Evolutionary conservation across 805 yeast genomes (phyloP).

Genomic region (Pichia eremophila): DNA sequence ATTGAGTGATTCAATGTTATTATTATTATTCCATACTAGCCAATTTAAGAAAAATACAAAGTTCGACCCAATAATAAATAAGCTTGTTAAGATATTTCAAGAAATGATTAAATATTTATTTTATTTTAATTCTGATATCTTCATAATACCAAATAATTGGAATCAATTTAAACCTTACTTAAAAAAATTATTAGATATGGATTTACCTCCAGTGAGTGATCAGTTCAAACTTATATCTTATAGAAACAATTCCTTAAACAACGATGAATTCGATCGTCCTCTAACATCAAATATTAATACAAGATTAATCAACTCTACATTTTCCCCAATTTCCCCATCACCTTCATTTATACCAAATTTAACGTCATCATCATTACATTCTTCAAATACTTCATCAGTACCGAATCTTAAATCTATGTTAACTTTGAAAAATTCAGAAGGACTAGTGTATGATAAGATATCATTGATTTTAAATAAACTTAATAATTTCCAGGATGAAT

Average conservation of each 20-base stretch:
- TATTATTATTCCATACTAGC: constrained; percentile 13
- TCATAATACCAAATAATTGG: constrained; percentile 61
- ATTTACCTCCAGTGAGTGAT: constrained; percentile 27
- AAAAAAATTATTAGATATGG: constrained; percentile 30
- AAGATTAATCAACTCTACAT: not conserved
- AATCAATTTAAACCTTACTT: constrained; percentile 39
- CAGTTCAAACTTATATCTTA: constrained; percentile 54
- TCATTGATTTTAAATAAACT: constrained; percentile 19
- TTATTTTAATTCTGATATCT: constrained; percentile 45
- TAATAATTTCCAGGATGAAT: constrained; percentile 17
- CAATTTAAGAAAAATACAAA: constrained; percentile 13
- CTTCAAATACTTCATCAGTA: not conserved
- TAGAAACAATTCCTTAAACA: constrained; percentile 63
- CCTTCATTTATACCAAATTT: not conserved
- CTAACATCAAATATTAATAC: not conserved
- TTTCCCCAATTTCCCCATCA: not conserved
- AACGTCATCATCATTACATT: not conserved
- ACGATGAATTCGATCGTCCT: constrained; percentile 28
- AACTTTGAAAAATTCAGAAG: not conserved
- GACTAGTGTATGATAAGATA: constrained; percentile 9
- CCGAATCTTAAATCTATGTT: not conserved
- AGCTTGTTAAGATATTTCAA: constrained; percentile 19
- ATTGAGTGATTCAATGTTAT: constrained; percentile 49
- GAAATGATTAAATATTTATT: constrained; percentile 34
- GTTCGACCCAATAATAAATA: constrained; percentile 12